Evolutionary conservation across 192 early-diverging fungal species (phyloP).

Genomic region (Coemansia sp.): DNA sequence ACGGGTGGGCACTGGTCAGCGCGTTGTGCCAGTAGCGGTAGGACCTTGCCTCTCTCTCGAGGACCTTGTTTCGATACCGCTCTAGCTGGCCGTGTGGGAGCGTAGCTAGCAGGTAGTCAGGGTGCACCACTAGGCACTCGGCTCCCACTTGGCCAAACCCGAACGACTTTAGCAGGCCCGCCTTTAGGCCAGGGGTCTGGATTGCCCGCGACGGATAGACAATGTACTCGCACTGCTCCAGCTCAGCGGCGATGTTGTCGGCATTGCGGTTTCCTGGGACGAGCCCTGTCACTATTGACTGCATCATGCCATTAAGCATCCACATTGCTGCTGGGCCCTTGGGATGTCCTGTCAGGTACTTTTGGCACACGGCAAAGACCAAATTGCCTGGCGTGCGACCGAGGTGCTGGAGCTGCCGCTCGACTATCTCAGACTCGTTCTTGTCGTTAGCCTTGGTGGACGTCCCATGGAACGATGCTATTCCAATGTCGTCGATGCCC

Average conservation of each 20-base stretch:
- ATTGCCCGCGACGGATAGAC: constrained; percentile 74
- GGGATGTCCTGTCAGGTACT: constrained; percentile 91
- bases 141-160: constrained; percentile 80
- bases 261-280: constrained; percentile 93
- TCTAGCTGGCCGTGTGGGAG: constrained; percentile 11
- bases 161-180: constrained; percentile 68
- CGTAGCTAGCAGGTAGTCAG: constrained; percentile 63
- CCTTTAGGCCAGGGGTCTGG: constrained; percentile 60
- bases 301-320: constrained; percentile 93
- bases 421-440: constrained; percentile 87
- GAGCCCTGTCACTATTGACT: constrained; percentile 77
- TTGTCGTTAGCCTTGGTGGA: constrained; percentile 93
- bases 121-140: constrained; percentile 67
- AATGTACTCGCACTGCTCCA: constrained; percentile 75
- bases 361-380: constrained; percentile 82
- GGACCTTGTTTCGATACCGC: constrained; percentile 8
- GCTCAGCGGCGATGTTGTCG: constrained; percentile 49
- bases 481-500: constrained; percentile 86
- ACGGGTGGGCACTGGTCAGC: constrained; percentile 10
- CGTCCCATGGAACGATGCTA: constrained; percentile 96
- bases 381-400: constrained; percentile 83
- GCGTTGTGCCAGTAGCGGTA: constrained; percentile 45
- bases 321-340: constrained; percentile 96
- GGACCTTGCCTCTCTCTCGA: constrained; percentile 1
- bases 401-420: constrained; percentile 82